Percentiles rank a stretch among this genome's conserved stretches.
These are phyloP conservation scores for Penicillium robsamsonii DNA, from an alignment of 495 filamentous ascomycete species.

Conservation along the genomic window DNA sequence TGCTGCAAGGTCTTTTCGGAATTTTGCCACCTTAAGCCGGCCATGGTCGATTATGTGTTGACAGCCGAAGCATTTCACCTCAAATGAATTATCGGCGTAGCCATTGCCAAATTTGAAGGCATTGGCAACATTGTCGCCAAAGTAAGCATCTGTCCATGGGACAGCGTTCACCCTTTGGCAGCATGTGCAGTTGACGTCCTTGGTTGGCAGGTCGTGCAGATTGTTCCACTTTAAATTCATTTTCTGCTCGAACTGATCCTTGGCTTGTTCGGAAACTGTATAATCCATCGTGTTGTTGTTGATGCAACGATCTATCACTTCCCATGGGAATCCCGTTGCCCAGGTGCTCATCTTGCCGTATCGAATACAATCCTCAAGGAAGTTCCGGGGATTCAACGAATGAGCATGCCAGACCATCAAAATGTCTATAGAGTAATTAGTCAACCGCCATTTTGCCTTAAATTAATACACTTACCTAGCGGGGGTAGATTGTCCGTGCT, in stretches of 20 bases:
- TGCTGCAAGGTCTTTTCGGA: conserved; percentile 49
- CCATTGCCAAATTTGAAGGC: conserved; percentile 38
- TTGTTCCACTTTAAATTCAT: conserved; percentile 61
- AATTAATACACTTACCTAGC: conserved; percentile 20
- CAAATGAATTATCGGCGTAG: conserved; percentile 61
- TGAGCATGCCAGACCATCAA: conserved; percentile 88
- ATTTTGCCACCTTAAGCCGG: conserved; percentile 50
- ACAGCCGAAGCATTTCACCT: conserved; percentile 43
- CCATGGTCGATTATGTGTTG: conserved; percentile 49
- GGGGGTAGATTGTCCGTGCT: conserved; percentile 24
- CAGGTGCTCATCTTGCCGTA: conserved; percentile 59
- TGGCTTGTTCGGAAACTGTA: conserved; percentile 43
- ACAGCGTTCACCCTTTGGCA: conserved; percentile 39
- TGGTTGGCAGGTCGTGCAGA: conserved; percentile 46
- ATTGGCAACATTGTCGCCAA: conserved; percentile 11
- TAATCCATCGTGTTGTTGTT: conserved; percentile 62
- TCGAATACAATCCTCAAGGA: conserved; percentile 72
- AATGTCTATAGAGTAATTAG: conserved; percentile 53
- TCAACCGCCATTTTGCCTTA: not conserved
- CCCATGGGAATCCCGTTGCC: conserved; percentile 68
- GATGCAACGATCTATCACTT: conserved; percentile 59
- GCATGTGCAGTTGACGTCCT: conserved; percentile 54
- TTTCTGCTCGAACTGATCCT: conserved; percentile 45
- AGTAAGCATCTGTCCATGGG: conserved; percentile 25
- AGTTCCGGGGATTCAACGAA: conserved; percentile 75